Evolutionary conservation across 441 rosid species (phyloP).

Genomic region (Iberis amara): DNA sequence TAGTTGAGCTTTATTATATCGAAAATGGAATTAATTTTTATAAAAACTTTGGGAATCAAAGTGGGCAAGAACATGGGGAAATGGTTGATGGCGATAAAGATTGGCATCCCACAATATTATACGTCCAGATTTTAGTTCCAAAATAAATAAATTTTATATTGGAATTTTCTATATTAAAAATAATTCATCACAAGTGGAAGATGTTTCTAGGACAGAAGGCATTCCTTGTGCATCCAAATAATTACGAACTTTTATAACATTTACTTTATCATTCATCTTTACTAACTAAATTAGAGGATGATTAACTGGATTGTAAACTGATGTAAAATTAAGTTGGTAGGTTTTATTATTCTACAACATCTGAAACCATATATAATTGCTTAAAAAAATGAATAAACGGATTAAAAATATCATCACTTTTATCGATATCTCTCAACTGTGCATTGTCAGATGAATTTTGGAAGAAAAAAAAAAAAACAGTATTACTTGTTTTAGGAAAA

Average conservation of each 20-base stretch:
- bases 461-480: no score
- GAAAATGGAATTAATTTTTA: not conserved
- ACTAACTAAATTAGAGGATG: not conserved
- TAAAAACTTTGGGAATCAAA: conserved; percentile 21
- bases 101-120: conserved; percentile 22
- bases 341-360: no score
- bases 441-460: no score
- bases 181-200: conserved; percentile 31
- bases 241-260: conserved; percentile 20
- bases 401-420: no score
- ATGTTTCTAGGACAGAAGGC: conserved; percentile 48
- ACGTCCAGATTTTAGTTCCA: no score
- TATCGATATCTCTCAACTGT: no score
- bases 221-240: conserved; percentile 42
- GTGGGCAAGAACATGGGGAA: conserved; percentile 33
- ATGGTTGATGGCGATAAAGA: conserved; percentile 32
- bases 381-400: no score
- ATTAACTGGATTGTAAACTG: no score
- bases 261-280: conserved; percentile 4
- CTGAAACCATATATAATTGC: no score
- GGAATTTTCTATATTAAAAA: not conserved
- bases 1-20: not conserved
- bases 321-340: no score
- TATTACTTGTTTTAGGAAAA: no score
- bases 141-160: no score